Evolutionary conservation across 2,329 filamentous ascomycete genomes (phyloP), one percentile per base, ranked within the genome.

Genomic region (Scytalidium sp.): DNA sequence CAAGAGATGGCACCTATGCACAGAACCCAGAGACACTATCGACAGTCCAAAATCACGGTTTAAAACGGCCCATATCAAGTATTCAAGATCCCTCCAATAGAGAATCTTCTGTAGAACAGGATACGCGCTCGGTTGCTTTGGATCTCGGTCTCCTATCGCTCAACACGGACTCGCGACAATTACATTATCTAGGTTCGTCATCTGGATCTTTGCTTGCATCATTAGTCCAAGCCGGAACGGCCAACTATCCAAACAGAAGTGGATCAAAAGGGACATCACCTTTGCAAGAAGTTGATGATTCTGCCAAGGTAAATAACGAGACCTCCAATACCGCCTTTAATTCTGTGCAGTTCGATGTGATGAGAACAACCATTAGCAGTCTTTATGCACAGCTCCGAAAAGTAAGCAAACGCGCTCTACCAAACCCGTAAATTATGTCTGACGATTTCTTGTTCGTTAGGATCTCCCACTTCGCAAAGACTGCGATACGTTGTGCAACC

Each of bases 171-270:
- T 65, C 65, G 1, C 57, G 60, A n/a, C 67, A 70, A 25, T 61
- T 60, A 36, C 67, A 70, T 41, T 70, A 70, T 46, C 59, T 69
- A 3, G 67, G 67, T 3, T 69, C 68, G 1, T 70, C 66, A 2
- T 70, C 67, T 2, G 68, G 68, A 0, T 57, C 66, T 1, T 53
- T 71, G 0, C 69, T 70, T 49, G 63, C 66, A 13, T 21, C 46
- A 17, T 39, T 52, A 3, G n/a, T 51, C 15, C 27, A 29, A 17
- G n/a, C 45, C 7, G 41, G 19, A 19, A 41, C 3, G n/a, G n/a
- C 45, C 13, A 11, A 13, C 23, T 39, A 32, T 5, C 17, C 25
- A 15, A n/a, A n/a, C n/a, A n/a, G n/a, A 4, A n/a, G 25, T 29
- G 25, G 7, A 29, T 29, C 25, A 29, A 29, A 29, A 29, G 25